Evolutionary conservation across 2,329 filamentous ascomycete genomes (phyloP).

Genomic region (Aspergillus ruber): DNA sequence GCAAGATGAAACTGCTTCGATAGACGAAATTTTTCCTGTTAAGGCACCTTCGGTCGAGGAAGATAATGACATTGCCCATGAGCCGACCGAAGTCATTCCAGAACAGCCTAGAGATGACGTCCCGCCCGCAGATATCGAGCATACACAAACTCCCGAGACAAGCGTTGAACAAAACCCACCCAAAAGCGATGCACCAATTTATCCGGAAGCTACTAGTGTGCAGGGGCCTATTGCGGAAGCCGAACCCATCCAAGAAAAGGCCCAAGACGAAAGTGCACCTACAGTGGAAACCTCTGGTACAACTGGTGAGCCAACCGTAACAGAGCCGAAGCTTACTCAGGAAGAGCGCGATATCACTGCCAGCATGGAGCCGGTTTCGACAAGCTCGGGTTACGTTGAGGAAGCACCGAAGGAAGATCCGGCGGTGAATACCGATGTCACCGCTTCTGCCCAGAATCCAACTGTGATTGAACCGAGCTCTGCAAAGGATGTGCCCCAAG

Average conservation of each 20-base stretch:
- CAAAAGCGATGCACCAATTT: background rate
- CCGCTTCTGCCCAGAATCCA: background rate
- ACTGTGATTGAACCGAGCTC: no score
- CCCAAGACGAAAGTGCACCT: no score
- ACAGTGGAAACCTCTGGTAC: no score
- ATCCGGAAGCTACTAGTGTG: conserved; percentile 1
- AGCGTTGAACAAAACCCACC: background rate
- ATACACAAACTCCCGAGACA: background rate
- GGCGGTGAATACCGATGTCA: background rate
- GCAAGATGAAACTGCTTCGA: no score
- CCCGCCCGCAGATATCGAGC: background rate
- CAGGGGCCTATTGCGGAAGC: background rate
- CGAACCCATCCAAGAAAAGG: background rate
- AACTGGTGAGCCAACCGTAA: no score
- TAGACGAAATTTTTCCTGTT: background rate
- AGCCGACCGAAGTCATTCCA: background rate
- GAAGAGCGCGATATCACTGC: background rate
- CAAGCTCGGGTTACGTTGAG: background rate
- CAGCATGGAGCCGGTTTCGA: background rate
- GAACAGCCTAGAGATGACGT: conserved; percentile 1
- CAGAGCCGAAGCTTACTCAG: background rate
- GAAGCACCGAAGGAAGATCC: background rate
- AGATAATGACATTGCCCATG: background rate
- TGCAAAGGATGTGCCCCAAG: no score
- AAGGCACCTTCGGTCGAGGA: background rate